Evolutionary conservation across 73 alveolate genomes (phyloP).

Genomic region (Paramecium pentaurelia): DNA sequence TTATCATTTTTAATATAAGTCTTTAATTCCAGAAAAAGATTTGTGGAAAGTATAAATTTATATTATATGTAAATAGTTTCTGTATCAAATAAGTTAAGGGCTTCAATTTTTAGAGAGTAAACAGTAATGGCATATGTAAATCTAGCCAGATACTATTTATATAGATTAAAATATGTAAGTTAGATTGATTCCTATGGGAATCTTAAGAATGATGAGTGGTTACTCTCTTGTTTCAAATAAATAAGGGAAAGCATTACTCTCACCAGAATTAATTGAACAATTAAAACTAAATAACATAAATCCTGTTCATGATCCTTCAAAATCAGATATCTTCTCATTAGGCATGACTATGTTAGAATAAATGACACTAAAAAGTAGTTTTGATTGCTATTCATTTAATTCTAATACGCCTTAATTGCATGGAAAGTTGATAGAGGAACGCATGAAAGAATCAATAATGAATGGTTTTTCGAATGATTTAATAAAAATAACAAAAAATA

Average conservation of each 20-base stretch:
- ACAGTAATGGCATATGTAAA: background rate
- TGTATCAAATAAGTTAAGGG: background rate
- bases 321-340: background rate
- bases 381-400: background rate
- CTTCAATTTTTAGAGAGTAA: background rate
- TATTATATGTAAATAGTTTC: background rate
- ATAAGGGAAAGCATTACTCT: background rate
- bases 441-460: background rate
- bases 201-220: background rate
- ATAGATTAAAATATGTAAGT: background rate
- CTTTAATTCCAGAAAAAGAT: background rate
- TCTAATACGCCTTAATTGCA: background rate
- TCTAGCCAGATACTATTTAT: background rate
- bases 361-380: background rate
- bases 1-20: background rate
- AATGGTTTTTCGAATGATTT: background rate
- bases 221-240: background rate
- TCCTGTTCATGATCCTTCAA: background rate
- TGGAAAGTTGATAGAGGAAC: background rate
- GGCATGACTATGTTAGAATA: background rate
- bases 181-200: background rate
- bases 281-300: background rate
- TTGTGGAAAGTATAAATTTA: background rate
- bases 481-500: background rate
- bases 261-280: conserved; percentile 8